Evolutionary conservation across 345 rosid genomes (phyloP).

Genomic region (Aquilaria yunnanensis): DNA sequence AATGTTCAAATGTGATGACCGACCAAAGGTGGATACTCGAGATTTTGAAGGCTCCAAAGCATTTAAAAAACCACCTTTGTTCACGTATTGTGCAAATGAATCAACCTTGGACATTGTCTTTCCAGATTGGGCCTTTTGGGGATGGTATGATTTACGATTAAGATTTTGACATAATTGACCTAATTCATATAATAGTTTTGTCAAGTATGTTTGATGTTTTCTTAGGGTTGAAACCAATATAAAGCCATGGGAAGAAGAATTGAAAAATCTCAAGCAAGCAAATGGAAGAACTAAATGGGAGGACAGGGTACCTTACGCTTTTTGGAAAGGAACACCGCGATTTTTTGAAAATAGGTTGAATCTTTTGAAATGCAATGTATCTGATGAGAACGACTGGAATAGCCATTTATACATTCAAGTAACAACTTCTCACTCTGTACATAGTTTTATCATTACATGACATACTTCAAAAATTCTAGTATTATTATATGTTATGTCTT

Average conservation of each 20-base stretch:
- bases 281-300: conserved; percentile 32
- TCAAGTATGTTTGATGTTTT: no score
- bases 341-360: conserved; percentile 17
- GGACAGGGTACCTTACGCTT: conserved; percentile 20
- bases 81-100: conserved; percentile 49
- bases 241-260: conserved; percentile 36
- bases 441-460: no score
- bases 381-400: conserved; percentile 27
- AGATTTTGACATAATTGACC: no score
- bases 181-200: no score
- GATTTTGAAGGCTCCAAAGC: no score
- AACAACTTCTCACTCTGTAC: background rate
- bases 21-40: conserved; percentile 27
- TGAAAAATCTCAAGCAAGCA: conserved; percentile 34
- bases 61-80: conserved; percentile 32
- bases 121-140: conserved; percentile 87
- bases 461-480: no score
- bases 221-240: conserved; percentile 43
- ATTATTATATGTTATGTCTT: background rate
- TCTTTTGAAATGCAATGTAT: conserved; percentile 32
- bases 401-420: conserved; percentile 30
- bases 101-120: conserved; percentile 40
- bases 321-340: conserved; percentile 26
- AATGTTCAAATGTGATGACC: conserved; percentile 61
- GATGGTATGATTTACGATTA: conserved; percentile 29